Base-by-base conservation (phyloP, 768 basidiomycete species). In the Panaeolus cyanescens region DNA sequence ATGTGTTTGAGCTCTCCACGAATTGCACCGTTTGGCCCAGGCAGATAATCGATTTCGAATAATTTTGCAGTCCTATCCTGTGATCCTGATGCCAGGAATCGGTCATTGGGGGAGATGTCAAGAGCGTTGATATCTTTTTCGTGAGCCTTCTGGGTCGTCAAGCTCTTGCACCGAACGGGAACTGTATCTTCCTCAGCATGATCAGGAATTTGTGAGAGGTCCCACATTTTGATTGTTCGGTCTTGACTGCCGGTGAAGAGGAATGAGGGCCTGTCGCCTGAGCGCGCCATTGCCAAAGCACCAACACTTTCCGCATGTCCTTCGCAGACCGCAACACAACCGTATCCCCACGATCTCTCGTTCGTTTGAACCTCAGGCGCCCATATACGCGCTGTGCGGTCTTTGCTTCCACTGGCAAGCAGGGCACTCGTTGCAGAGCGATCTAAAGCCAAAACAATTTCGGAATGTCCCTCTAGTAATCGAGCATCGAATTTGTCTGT, bases 111-210 rank as follows among this genome's bases (percentile, higher is more conserved):
- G 3, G 96, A 81, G 15, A 99, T 80, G 72, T 99, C 97, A 37
- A 99, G 82, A 59, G 95, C 88, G 74, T 99, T 99, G 77, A 99
- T 99, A 75, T 99, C 97, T 77, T 98, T 99, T 58, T 99, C 97
- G 75, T 99, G 97, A 12, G 95, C 93, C 72, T 91, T 92, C 55
- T 89, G 85, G 12, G 97, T 99, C 32, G 84, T 83, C 32, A 99
- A 79, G 64, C 93, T 93, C 69, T 83, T 86, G 70, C 89, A 90
- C 61, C 83, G 87, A 32, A 78, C 58, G 22, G 75, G 64, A 42
- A 78, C 71, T 22, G 62, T 68, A 5, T 71, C 64, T n/a, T 64
- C 67, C 15, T 67, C 54, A 22, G 58, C 66, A 34, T 67, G 59
- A 25, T 65, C 69, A 1, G 82, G 74, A 3, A 89, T 75, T 13